Base-by-base conservation (phyloP, 768 basidiomycete species). In the Hypholoma fasciculare region DNA sequence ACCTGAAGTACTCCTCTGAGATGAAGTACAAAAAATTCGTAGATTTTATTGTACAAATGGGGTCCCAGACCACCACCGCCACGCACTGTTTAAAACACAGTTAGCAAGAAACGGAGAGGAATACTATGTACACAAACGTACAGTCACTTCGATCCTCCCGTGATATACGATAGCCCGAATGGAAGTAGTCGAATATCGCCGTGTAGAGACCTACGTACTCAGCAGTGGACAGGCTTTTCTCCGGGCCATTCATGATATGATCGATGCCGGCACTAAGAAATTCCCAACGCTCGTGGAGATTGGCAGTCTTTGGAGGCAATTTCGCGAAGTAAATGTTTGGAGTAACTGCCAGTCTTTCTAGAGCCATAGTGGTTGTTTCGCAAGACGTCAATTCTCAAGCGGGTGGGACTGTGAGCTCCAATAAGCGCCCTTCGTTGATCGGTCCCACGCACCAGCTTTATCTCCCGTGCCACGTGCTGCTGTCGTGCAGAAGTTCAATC, bases 11-110 rank as follows among this genome's bases (percentile, higher is more conserved):
- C 86, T 70, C 65, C 87, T 77, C 84, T 86, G 52, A 98, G 86
- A 77, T 98, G 97, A 1, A 79, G 71, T 39, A 90, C 81, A 70
- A 98, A 94, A 79, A 96, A 99, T 52, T 83, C 82, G 67, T 89
- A 90, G 67, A 99, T 83, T 71, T 95, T 90, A 70, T 91, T 93
- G 74, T 99, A 99, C 61, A 99, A 76, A 81, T 98, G 96, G 47
- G 96, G 91, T 57, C 97, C 97, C 85, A 98, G 96, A 68, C 98
- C 23, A 23, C 23, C 75, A 78, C 96, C 96, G 56, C 95, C 95
- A 61, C 96, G 96, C 58, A 91, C 92, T 91, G 70, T 30, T 42
- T 59, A 51, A 49, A 48, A 16, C 38, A 47, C 40, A 56, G 60
- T 72, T 67, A 69, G 49, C 65, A 54, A 63, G 67, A 38, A 66